Evolutionary conservation across 345 rosid species (phyloP).

Genomic region (Citrus australasica): DNA sequence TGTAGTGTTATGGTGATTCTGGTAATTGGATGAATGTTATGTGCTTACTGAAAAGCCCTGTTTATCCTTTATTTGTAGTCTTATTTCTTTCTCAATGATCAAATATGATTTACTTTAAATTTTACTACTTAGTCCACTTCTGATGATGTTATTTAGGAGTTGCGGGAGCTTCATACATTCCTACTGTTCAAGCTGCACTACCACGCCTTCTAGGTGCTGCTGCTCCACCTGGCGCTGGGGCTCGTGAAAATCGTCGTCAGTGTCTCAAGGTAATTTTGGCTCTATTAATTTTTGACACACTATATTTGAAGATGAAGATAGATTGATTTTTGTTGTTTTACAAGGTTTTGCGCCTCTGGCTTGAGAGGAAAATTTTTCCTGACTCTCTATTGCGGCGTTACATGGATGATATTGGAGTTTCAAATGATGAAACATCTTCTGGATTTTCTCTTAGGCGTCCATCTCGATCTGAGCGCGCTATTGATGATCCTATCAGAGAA

Average conservation of each 20-base stretch:
- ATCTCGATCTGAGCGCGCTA: constrained; percentile 85
- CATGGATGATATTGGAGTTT: constrained; percentile 80
- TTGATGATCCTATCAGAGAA: constrained; percentile 92
- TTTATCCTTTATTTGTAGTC: neutral
- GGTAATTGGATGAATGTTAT: neutral
- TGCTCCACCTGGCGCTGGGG: constrained; percentile 80
- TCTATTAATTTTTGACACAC: neutral
- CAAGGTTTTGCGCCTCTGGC: constrained; percentile 90
- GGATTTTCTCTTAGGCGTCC: constrained; percentile 74
- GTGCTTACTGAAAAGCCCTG: neutral
- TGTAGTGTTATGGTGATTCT: neutral
- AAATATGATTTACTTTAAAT: neutral
- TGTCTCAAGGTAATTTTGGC: constrained; percentile 73
- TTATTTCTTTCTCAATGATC: neutral
- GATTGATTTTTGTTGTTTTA: constrained; percentile 20
- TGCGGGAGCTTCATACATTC: constrained; percentile 84
- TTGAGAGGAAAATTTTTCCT: constrained; percentile 85
- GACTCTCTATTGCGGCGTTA: constrained; percentile 65
- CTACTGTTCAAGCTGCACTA: constrained; percentile 81
- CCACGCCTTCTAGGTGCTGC: constrained; percentile 95
- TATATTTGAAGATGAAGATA: constrained; percentile 13
- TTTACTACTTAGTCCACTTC: neutral
- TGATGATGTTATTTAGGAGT: constrained; percentile 43
- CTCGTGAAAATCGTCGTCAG: constrained; percentile 94
- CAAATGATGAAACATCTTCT: constrained; percentile 61